Evolutionary conservation across 2,329 filamentous ascomycete species (phyloP).

Genomic region (Ophiostoma triangulosporum): DNA sequence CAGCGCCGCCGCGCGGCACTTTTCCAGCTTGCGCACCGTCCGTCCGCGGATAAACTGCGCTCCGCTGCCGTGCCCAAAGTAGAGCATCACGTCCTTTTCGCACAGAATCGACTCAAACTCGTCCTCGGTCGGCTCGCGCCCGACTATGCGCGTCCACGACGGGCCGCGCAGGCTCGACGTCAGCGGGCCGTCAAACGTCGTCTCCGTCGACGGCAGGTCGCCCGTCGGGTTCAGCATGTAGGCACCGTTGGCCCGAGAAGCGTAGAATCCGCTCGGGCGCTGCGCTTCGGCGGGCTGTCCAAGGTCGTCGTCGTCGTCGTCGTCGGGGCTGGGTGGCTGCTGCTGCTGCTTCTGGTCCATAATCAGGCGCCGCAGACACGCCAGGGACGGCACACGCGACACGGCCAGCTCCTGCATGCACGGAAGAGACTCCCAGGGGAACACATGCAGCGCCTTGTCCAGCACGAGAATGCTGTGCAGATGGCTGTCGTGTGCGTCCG

Average conservation of each 20-base stretch:
- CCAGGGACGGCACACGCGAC: conserved; percentile 77
- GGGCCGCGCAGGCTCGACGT: conserved; percentile 43
- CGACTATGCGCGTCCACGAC: conserved; percentile 56
- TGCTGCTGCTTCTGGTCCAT: conserved; percentile 30
- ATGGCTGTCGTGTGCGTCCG: conserved; percentile 21
- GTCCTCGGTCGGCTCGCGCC: conserved; percentile 56
- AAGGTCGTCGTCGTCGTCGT: conserved; percentile 3
- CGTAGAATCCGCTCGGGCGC: conserved; percentile 34
- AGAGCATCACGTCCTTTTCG: conserved; percentile 61
- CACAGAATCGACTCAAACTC: conserved; percentile 61
- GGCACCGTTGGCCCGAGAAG: conserved; percentile 41
- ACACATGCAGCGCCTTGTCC: conserved; percentile 79
- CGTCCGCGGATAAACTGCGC: conserved; percentile 85
- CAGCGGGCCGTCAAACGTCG: conserved; percentile 57
- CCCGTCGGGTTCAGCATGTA: conserved; percentile 85
- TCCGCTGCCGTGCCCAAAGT: conserved; percentile 93
- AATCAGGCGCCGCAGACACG: conserved; percentile 65
- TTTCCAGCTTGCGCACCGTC: conserved; percentile 61
- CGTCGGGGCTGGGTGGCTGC: not conserved
- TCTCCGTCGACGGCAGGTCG: conserved; percentile 70
- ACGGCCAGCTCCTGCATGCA: conserved; percentile 69
- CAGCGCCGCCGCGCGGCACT: conserved; percentile 63
- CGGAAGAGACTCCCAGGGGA: conserved; percentile 92
- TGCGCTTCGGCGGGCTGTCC: conserved; percentile 3
- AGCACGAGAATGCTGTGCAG: conserved; percentile 76